Percentiles rank a stretch among this genome's conserved stretches.
phyloP scores from a whole-genome alignment of 352 stramenopile genomes.

The Phytopythium aichiense region DNA sequence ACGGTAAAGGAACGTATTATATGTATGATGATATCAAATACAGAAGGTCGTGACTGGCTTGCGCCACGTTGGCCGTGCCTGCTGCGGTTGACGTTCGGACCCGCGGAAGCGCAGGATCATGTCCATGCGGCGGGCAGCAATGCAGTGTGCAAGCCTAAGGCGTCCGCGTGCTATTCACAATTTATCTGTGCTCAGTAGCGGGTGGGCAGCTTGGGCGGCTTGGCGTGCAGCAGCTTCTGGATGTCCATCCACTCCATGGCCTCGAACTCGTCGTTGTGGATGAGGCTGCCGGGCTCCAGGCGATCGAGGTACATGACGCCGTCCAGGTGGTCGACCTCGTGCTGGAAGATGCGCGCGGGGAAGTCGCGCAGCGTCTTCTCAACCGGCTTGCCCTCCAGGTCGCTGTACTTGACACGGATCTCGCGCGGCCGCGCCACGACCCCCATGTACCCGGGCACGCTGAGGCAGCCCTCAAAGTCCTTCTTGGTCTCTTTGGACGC shows the following conservation, averaged over 20 bases:
- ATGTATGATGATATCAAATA: background rate
- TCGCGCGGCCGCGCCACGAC: conserved; percentile 57
- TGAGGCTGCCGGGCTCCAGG: conserved; percentile 60
- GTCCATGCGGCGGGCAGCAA: background rate
- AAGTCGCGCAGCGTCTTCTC: conserved; percentile 66
- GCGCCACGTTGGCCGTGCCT: background rate
- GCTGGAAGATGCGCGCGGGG: conserved; percentile 81
- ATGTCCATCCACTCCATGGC: conserved; percentile 56
- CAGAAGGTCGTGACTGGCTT: background rate
- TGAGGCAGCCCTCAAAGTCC: conserved; percentile 85
- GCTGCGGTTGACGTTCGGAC: background rate
- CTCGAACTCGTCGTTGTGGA: conserved; percentile 83
- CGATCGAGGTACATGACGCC: conserved; percentile 75
- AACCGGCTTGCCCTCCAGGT: conserved; percentile 40
- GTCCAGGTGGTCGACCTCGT: conserved; percentile 79
- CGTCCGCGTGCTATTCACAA: background rate
- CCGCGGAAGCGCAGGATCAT: background rate
- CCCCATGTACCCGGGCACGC: conserved; percentile 75
- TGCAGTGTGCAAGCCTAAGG: too few species aligned
- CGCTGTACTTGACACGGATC: conserved; percentile 64
- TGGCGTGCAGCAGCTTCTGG: conserved; percentile 42
- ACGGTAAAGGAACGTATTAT: background rate
- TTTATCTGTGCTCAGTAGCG: background rate
- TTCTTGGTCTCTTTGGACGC: conserved; percentile 46
- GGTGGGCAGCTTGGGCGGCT: conserved; percentile 4